Base-by-base conservation (phyloP, 208 protist genomes). In the Trypanosoma cruzi region DNA sequence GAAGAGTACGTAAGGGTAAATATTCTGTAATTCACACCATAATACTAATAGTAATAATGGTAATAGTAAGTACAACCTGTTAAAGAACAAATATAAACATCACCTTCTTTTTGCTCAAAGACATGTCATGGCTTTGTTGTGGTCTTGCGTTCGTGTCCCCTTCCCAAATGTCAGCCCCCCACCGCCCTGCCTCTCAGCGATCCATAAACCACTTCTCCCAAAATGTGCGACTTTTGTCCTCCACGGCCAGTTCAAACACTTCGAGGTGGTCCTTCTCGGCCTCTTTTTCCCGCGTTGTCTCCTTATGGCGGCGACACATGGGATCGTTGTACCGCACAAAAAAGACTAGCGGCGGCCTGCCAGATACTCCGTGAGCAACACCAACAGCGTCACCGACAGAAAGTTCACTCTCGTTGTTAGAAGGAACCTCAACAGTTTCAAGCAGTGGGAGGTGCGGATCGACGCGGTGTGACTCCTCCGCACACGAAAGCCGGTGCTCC, bases 171-270 rank as follows among this genome's bases (percentile, higher is more conserved):
- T 31, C 52, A 54, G 10, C 18, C 40, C 31, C 40, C 32, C 18
- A 18, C 18, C n/a, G n/a, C n/a, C n/a, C n/a, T n/a, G n/a, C n/a
- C 49, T 22, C 48, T 69, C 58, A 95, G 10, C 86, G 75, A 58
- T 95, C 86, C 65, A 95, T 50, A 55, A 93, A 95, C 71, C 74
- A 91, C 32, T 67, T 71, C 59, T 95, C 89, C 73, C 74, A 90
- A 62, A 84, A 86, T 6, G 72, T 77, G 16, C 80, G 64, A 29
- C 85, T 81, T 34, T 54, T 77, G 49, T 84, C 72, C 44, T 88
- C 80, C 11, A 88, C 75, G 1, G 90, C 90, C 16, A 95, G 69
- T 68, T 95, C 85, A 66, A 93, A 90, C 36, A 83, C 80, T 67
- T 95, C 90, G 24, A 75, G 63, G 56, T 95, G 90, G 20, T 71